Evolutionary conservation across 768 basidiomycete genomes (phyloP), one percentile per base, ranked within the genome.

Genomic region (Hypholoma sublateritium): DNA sequence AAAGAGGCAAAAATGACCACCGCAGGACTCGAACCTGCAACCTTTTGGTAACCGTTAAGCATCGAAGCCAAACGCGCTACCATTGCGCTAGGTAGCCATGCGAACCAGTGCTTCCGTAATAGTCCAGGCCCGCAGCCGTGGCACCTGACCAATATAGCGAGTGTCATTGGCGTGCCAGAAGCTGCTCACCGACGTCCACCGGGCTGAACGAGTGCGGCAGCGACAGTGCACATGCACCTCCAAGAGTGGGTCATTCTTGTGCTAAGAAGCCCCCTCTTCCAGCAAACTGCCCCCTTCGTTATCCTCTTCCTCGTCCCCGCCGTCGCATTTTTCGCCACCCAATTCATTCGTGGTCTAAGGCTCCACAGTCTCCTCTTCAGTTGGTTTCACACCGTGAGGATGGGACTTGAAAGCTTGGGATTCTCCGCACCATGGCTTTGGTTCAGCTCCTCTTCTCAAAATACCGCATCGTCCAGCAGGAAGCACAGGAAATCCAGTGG

Each of bases 21-120:
- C 85, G 87, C 89, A 89, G 89, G 89, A 89, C 87, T 91, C 88
- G 89, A 91, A 91, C 89, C 89, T 89, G 89, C 89, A 91, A 86
- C 89, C 89, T 91, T 89, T 90, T 89, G 89, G 88, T 91, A 61
- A 47, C 76, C 83, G 73, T 73, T 74, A 63, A 75, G 84, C 84
- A 83, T 88, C 87, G 89, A 89, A 91, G 89, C 88, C 89, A 89
- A 89, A 91, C 88, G 89, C 89, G 89, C 87, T 91, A 89, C 89
- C 88, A 89, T 89, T 91, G 89, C 88, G 89, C 89, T 77, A 91
- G 86, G 88, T 84, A 87, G 83, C 84, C 85, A 71, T 76, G 16
- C 4, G 13, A 19, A 16, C n/a, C 1, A 16, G 6, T 16, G 1
- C n/a, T 17, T 1, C 7, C 45, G 24, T 32, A 37, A 5, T 28